These are phyloP conservation scores for Xylariomycetidae sp. DNA, from an alignment of 2,329 filamentous ascomycete genomes.

Conservation along the genomic window DNA sequence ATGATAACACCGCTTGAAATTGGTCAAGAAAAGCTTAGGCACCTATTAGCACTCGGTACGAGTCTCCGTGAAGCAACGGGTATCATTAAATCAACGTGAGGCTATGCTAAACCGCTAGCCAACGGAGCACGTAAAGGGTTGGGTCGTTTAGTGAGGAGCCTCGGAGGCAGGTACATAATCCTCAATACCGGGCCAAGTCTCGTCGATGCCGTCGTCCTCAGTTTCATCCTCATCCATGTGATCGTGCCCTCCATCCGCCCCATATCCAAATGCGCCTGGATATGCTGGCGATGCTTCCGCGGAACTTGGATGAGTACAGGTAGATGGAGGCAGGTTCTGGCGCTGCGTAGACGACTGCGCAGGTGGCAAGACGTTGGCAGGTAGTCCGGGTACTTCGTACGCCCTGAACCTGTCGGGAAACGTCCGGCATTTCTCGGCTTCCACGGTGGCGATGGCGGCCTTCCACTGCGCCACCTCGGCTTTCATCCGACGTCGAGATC, in stretches of 20 bases:
- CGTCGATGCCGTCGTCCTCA: too few relatives aligned
- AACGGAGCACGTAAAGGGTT: too few relatives aligned
- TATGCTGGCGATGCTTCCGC: constrained; percentile 3
- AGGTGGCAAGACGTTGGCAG: too few relatives aligned
- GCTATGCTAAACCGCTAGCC: too few relatives aligned
- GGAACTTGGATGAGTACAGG: constrained; percentile 1
- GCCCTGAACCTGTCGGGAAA: too few relatives aligned
- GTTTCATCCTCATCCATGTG: constrained; percentile 16
- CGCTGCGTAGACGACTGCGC: neutral
- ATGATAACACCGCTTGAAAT: too few relatives aligned
- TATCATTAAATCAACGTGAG: too few relatives aligned
- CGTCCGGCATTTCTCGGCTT: constrained; percentile 20
- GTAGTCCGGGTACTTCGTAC: too few relatives aligned
- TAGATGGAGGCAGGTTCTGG: constrained; percentile 3
- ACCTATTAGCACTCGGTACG: too few relatives aligned
- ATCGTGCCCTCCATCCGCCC: constrained; percentile 7
- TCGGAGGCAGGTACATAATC: constrained; percentile 11
- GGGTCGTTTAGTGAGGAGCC: too few relatives aligned
- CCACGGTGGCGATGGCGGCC: constrained; percentile 22
- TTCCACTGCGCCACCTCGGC: constrained; percentile 24
- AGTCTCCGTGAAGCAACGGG: too few relatives aligned
- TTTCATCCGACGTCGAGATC: constrained; percentile 17
- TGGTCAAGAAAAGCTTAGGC: too few relatives aligned
- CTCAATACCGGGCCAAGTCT: constrained; percentile 12
- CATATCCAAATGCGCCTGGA: constrained; percentile 5